Conservation (phyloP, 2,329 filamentous ascomycete species). For the Claviceps maximensis region DNA sequence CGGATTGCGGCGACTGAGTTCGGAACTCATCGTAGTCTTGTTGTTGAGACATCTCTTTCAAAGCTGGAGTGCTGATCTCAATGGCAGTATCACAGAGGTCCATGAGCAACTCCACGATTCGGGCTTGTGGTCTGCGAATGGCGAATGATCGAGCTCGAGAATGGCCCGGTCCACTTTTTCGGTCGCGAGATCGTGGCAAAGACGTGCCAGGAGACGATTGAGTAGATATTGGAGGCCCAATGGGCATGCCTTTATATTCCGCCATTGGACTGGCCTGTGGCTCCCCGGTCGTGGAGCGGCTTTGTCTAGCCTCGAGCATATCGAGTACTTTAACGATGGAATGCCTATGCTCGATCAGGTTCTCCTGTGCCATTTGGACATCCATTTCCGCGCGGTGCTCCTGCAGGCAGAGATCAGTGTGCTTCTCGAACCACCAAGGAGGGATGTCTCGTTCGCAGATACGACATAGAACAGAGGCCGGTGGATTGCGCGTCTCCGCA, state of each 20-base stretch:
- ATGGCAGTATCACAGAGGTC: constrained; percentile 92
- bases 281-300: constrained; percentile 47
- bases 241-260: constrained; percentile 79
- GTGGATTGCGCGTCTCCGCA: constrained; percentile 63
- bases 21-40: constrained; percentile 59
- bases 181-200: constrained; percentile 58
- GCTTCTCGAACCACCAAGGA: constrained; percentile 99
- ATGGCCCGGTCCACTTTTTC: constrained; percentile 68
- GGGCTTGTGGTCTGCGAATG: constrained; percentile 72
- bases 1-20: constrained; percentile 90
- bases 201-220: constrained; percentile 60
- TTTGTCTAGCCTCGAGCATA: constrained; percentile 68
- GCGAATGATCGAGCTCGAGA: constrained; percentile 78
- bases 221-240: constrained; percentile 61
- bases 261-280: constrained; percentile 41
- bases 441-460: constrained; percentile 96
- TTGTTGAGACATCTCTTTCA: constrained; percentile 64
- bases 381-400: constrained; percentile 97
- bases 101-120: constrained; percentile 87
- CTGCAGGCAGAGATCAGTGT: constrained; percentile 89
- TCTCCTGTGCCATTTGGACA: constrained; percentile 90
- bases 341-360: constrained; percentile 80
- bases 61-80: constrained; percentile 85
- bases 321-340: constrained; percentile 92
- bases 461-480: constrained; percentile 81